Evolutionary conservation across 305 asterid genomes (phyloP), one percentile per base, ranked within the genome.

Genomic region (Andrographis paniculata): DNA sequence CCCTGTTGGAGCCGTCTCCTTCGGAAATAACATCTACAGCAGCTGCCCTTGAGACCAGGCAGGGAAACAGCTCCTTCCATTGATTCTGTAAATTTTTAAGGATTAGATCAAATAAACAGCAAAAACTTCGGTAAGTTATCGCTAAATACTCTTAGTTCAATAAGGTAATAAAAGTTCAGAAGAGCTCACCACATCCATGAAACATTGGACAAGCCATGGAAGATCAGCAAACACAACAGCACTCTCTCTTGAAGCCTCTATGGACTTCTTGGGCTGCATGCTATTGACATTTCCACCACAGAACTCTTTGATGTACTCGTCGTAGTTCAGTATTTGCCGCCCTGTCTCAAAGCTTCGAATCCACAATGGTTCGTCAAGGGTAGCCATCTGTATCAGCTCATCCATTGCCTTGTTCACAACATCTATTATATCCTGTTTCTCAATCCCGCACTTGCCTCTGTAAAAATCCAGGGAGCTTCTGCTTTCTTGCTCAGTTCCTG

Each of bases 241-340:
- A 35, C 68, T 58, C 50, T 82, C 95, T 53, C 95, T 78, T 1
- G 97, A 88, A 36, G 82, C 95, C 69, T 89, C 96, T 30, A 89
- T 65, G 18, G 69, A 66, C 56, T 65, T 75, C 51, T 56, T 70
- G 3, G 67, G 67, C 56, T 40, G 72, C 53, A 30, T 42, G 5
- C 11, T 30, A 20, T 42, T 24, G n/a, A 49, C 17, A 60, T 40
- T 54, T 16, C 61, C 74, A 1, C 12, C 14, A 10, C 65, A 55
- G 40, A 84, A 77, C 28, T 63, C 60, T 43, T 72, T 82, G 43
- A 56, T 45, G 53, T 85, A 88, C 74, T 80, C 93, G 22, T 88
- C 94, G 20, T 84, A 88, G 55, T 88, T 88, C n/a, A 88, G 97
- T 50, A 85, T 82, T 37, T 88, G 89, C 1, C 91, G 82, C 20